phyloP scores from a whole-genome alignment of 805 yeast genomes.

The Schwanniomyces polymorphus region DNA sequence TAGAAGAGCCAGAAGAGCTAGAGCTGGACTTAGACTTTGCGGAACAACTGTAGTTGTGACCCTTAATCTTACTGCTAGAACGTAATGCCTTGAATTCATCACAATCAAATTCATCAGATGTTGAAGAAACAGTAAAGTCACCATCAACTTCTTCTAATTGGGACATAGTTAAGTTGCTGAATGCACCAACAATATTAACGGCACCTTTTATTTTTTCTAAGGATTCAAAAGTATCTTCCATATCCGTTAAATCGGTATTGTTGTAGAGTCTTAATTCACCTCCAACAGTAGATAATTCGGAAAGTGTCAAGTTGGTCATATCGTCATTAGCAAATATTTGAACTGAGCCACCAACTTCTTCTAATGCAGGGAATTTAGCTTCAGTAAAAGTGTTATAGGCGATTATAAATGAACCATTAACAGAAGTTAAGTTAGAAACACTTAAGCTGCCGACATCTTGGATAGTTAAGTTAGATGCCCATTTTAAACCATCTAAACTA shows the following conservation, averaged over 20 bases:
- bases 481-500: conserved; percentile 32
- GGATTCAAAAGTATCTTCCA: conserved; percentile 25
- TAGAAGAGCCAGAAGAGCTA: conserved; percentile 13
- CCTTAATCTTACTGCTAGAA: conserved; percentile 33
- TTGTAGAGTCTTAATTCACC: conserved; percentile 43
- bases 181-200: conserved; percentile 34
- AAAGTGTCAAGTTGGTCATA: conserved; percentile 27
- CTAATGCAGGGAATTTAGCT: conserved; percentile 28
- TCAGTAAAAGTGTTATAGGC: conserved; percentile 40
- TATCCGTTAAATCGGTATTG: conserved; percentile 36
- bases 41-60: conserved; percentile 45
- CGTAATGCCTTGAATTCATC: conserved; percentile 32
- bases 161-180: conserved; percentile 40
- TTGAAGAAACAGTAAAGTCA: conserved; percentile 36
- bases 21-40: conserved; percentile 16
- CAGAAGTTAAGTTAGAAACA: conserved; percentile 31
- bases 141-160: conserved; percentile 39
- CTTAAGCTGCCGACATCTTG: conserved; percentile 38
- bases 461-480: conserved; percentile 45
- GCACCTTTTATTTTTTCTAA: conserved; percentile 42
- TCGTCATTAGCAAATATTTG: conserved; percentile 45
- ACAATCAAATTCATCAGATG: conserved; percentile 39
- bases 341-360: conserved; percentile 37
- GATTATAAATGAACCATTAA: conserved; percentile 40
- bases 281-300: conserved; percentile 32